Evolutionary conservation across 495 filamentous ascomycete genomes (phyloP).

Genomic region (Daldinia vernicosa): DNA sequence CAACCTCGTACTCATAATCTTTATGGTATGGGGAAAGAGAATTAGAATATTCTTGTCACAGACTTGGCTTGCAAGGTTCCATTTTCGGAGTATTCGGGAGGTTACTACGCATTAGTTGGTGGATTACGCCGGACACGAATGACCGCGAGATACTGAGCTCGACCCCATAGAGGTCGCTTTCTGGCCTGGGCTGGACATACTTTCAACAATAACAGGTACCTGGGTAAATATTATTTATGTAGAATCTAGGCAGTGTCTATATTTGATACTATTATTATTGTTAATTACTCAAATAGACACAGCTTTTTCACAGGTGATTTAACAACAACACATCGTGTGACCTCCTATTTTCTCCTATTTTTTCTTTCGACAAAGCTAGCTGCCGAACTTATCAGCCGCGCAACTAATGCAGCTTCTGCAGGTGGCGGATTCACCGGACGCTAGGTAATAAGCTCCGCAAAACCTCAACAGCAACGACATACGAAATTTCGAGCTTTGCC

Average conservation of each 20-base stretch:
- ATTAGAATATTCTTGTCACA: conserved; percentile 60
- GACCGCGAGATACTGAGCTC: background rate
- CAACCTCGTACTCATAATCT: conserved; percentile 63
- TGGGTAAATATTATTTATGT: background rate
- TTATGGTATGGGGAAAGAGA: conserved; percentile 66
- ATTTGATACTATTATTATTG: background rate
- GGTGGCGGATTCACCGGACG: conserved; percentile 17
- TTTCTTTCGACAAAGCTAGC: background rate
- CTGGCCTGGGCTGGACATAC: background rate
- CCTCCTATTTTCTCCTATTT: background rate
- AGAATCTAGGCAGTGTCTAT: background rate
- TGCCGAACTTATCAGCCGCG: conserved; percentile 20
- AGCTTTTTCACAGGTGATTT: background rate
- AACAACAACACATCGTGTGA: background rate
- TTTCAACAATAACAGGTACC: background rate
- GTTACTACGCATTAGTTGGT: conserved; percentile 49
- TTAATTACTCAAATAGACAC: background rate
- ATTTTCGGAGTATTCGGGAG: conserved; percentile 53
- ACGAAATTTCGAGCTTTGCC: background rate
- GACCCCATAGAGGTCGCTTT: background rate
- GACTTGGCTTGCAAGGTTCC: conserved; percentile 64
- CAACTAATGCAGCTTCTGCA: conserved; percentile 35
- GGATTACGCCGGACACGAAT: background rate
- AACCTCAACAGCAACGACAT: background rate
- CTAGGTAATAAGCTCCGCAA: conserved; percentile 10